Conservation (phyloP, 2,329 filamentous ascomycete species). For the Diaporthe sp. region DNA sequence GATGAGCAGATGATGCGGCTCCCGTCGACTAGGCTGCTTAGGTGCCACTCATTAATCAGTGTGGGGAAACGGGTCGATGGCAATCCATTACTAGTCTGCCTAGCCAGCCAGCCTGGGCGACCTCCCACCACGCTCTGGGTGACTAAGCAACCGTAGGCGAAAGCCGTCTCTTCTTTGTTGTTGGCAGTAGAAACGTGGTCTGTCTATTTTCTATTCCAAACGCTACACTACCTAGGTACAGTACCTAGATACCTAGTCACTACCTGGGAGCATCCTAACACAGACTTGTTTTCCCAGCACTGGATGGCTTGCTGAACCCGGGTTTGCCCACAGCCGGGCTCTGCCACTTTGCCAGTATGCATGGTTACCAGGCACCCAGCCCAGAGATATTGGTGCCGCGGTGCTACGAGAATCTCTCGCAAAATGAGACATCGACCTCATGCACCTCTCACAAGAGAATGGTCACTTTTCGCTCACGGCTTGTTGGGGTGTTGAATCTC, state of each 20-base stretch:
- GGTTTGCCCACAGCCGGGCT: background rate
- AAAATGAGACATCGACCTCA: background rate
- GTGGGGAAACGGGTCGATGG: constrained; percentile 31
- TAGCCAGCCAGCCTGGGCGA: background rate
- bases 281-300: background rate
- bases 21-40: constrained; percentile 23
- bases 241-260: too few species aligned
- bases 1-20: constrained; percentile 41
- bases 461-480: background rate
- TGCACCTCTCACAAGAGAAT: too few species aligned
- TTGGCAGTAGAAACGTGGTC: background rate
- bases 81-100: constrained; percentile 9
- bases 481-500: background rate
- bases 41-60: constrained; percentile 31
- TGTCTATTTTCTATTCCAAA: background rate
- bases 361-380: background rate
- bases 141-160: background rate
- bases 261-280: too few species aligned
- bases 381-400: too few species aligned
- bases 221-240: background rate
- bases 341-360: background rate
- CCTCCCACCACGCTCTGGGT: background rate
- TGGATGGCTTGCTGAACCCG: background rate
- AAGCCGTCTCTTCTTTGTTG: background rate
- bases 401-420: background rate